phyloP scores from a whole-genome alignment of 345 rosid species.

The Capsella bursapastoris region DNA sequence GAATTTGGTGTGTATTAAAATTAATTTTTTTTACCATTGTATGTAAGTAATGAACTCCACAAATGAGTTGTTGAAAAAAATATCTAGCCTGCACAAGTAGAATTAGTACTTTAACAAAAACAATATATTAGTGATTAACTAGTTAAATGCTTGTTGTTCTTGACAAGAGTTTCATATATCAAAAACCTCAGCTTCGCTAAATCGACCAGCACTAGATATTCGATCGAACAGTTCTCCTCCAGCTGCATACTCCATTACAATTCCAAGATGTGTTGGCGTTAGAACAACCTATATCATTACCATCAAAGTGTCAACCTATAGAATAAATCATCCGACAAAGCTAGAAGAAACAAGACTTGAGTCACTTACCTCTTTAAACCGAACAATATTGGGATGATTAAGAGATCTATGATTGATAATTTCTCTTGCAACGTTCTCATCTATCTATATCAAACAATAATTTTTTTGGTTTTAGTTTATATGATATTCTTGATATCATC shows the following conservation, averaged over 20 bases:
- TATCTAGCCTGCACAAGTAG: conserved; percentile 60
- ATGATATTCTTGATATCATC: background rate
- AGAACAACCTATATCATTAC: conserved; percentile 54
- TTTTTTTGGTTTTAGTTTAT: background rate
- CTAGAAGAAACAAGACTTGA: too few species aligned
- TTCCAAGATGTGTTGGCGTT: conserved; percentile 73
- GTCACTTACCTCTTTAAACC: conserved; percentile 69
- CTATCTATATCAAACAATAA: conserved; percentile 52
- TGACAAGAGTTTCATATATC: background rate
- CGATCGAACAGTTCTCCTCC: conserved; percentile 76
- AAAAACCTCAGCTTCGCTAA: conserved; percentile 69
- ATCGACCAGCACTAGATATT: conserved; percentile 62
- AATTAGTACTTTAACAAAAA: background rate
- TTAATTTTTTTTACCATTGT: conserved; percentile 53
- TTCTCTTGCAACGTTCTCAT: conserved; percentile 77
- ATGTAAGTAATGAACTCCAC: conserved; percentile 73
- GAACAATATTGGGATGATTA: conserved; percentile 70
- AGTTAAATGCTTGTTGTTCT: too few species aligned
- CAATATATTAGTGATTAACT: too few species aligned
- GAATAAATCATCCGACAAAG: too few species aligned
- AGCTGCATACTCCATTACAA: conserved; percentile 82
- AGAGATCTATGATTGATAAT: conserved; percentile 78
- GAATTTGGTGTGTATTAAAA: background rate
- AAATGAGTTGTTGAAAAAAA: conserved; percentile 79
- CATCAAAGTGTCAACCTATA: background rate